These are phyloP conservation scores for Camellia japonica DNA, from an alignment of 148 eudicot genomes.

Conservation along the genomic window DNA sequence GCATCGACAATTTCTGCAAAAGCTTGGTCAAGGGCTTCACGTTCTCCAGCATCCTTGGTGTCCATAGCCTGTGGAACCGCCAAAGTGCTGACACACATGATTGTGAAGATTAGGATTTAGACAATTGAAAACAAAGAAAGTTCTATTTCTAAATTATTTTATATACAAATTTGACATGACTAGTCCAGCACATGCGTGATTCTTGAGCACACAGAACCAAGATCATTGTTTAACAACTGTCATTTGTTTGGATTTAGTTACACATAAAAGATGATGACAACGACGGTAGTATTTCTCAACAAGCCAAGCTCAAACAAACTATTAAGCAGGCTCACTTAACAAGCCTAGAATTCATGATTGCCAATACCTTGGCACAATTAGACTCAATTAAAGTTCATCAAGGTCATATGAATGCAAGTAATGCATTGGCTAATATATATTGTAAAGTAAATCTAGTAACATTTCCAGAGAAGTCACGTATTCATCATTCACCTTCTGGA, in stretches of 20 bases:
- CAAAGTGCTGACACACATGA: conserved; percentile 57
- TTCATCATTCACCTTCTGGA: not conserved
- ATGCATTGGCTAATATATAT: no score
- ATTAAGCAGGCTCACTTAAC: no score
- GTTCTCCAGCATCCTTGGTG: conserved; percentile 93
- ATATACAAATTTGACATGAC: no score
- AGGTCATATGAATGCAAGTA: no score
- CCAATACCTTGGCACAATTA: not conserved
- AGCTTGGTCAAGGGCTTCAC: conserved; percentile 82
- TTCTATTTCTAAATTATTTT: no score
- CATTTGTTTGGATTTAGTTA: not conserved
- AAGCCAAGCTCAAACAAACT: no score
- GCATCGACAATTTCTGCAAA: conserved; percentile 92
- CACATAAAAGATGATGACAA: no score
- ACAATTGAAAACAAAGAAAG: not conserved
- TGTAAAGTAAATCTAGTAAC: no score
- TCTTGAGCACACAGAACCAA: no score
- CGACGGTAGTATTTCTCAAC: no score
- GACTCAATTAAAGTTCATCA: no score
- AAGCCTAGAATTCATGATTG: not conserved
- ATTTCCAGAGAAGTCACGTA: not conserved
- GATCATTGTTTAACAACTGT: not conserved
- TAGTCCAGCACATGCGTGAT: no score
- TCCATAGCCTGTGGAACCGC: conserved; percentile 92
- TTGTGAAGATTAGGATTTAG: not conserved